Evolutionary conservation across 192 early-diverging fungal genomes (phyloP), one percentile per base, ranked within the genome.

Genomic region (Phycomyces blakesleeanus): DNA sequence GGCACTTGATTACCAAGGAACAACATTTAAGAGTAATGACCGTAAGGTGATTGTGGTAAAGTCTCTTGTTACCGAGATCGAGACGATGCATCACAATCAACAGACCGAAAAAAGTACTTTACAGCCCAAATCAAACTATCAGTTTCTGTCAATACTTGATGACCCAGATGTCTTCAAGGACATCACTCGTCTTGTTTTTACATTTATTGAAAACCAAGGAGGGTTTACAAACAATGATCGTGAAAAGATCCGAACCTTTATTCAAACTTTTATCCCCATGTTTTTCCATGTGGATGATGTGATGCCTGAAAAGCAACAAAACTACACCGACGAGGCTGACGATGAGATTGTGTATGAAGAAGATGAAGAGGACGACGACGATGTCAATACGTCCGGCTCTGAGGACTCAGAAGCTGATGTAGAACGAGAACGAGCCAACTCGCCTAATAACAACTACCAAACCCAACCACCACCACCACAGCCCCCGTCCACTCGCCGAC

Each of bases 1-100:
- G 56, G 84, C 96, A 8, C 78, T 99, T 52, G 97, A 99, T 76
- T 91, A 98, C 71, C 93, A 96, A 74, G 93, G 94, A 3, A 83
- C 93, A 44, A 85, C 81, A 8, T 95, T 98, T 79, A 97, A 97
- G 67, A 66, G 82, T 0, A 72, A 82, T 5, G 97, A 99, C 74
- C 85, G 90, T 47, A 94, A 91, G 54, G 80, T 72, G 22, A 82
- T 91, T 34, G 78, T 85, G 8, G 67, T 80, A 49, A 95, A 94
- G 73, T 77, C 83, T 1, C 81, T 97, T 38, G 69, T 94, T 0
- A 72, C 80, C 49, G 97, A 99, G 59, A 94, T 97, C 26, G 95
- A 98, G 66, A 78, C 82, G 0, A 55, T 94, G 26, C 84, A 89
- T 40, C 82, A 99, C 67, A 90, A 94, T 1, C 14, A 6, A 21